Evolutionary conservation across 208 protist genomes (phyloP), one percentile per base, ranked within the genome.

Genomic region (Balamuthia mandrillaris): DNA sequence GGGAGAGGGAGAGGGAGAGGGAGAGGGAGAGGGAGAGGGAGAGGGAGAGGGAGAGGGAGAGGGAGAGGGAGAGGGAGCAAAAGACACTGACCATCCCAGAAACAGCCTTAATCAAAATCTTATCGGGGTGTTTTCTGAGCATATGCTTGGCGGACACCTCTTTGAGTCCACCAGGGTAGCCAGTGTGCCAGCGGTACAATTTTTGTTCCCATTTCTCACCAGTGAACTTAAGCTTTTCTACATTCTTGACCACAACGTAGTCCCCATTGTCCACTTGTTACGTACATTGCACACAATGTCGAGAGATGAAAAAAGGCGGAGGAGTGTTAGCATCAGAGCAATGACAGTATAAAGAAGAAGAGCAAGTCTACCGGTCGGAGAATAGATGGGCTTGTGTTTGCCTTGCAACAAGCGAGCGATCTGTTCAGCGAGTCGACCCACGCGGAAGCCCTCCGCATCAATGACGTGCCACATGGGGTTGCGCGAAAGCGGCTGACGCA

Each of bases 201-300:
- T 89, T 89, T 65, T 89, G 87, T 39, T 89, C 66, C 87, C 87
- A 89, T 45, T 89, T 89, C 3, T 82, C 78, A n/a, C 87, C 87
- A 49, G 87, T 87, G 24, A 89, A 77, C 33, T 81, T 42, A 24
- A 89, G 29, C 18, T 81, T 68, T 49, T 87, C 61, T 35, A 81
- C 81, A 72, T 89, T 89, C 16, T 75, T 70, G 29, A 89, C 82
- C 24, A 89, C 87, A 12, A 89, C 87, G 85, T 79, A 81, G 72
- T 89, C 87, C 27, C 87, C 87, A 72, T 66, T 49, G 10, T 68
- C n/a, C 1, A 33, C 10, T 65, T 18, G 14, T n/a, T n/a, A n/a
- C n/a, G 9, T 31, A 18, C 58, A 24, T 9, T 10, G 24, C 58
- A 65, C 58, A 21, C 47, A 54, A 21, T 18, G 14, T 14, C 47